These are phyloP conservation scores for Elymus sibiricus DNA, from an alignment of 176 grass and related monocot genomes.

Conservation along the genomic window DNA sequence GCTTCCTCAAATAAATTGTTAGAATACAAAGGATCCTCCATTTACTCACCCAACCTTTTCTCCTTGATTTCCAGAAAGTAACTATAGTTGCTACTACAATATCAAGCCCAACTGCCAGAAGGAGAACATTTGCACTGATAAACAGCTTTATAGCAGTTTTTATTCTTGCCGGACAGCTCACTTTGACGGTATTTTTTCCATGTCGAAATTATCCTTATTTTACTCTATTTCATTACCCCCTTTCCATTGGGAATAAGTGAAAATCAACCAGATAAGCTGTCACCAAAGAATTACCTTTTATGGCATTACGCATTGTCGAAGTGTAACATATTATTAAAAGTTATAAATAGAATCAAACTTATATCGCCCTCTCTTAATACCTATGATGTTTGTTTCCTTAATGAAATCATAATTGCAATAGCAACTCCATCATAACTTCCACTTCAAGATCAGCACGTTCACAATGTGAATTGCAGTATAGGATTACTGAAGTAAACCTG, in stretches of 20 bases:
- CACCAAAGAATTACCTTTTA: neutral
- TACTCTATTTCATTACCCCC: neutral
- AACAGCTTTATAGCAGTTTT: conserved; percentile 97
- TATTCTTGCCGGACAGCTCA: conserved; percentile 93
- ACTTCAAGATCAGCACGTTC: neutral
- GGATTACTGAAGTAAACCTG: neutral
- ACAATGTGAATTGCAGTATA: neutral
- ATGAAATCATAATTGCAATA: neutral
- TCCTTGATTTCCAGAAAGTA: conserved; percentile 75
- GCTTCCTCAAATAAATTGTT: neutral
- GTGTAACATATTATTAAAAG: neutral
- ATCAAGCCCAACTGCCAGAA: conserved; percentile 64
- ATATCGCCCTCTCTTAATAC: neutral
- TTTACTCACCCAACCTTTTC: neutral
- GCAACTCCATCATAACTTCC: neutral
- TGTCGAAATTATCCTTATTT: neutral
- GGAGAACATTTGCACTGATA: conserved; percentile 88
- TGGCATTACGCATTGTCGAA: neutral
- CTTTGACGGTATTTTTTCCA: conserved; percentile 64
- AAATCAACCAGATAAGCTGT: neutral
- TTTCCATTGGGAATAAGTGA: conserved; percentile 3
- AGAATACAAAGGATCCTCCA: neutral
- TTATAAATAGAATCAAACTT: conserved; percentile 4
- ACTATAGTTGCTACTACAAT: conserved; percentile 81
- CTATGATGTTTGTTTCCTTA: neutral